Evolutionary conservation across 2,329 filamentous ascomycete species (phyloP).

Genomic region (Neophaeococcomyces mojaviensis): DNA sequence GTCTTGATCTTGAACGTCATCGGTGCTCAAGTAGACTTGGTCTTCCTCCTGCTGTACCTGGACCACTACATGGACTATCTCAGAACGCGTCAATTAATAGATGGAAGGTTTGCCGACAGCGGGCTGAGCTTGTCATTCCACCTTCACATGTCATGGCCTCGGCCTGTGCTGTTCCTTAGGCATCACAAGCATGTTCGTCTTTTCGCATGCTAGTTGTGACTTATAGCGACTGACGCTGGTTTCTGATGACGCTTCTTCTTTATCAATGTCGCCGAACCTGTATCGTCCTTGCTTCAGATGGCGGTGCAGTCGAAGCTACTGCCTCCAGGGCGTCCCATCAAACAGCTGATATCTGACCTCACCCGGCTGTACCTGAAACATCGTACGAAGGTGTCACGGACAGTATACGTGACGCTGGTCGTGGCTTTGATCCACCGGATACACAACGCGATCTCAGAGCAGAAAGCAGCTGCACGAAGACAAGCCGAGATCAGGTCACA

Average conservation of each 20-base stretch:
- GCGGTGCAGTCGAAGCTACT: constrained; percentile 67
- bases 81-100: too few relatives aligned
- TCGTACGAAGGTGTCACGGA: constrained; percentile 73
- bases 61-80: too few relatives aligned
- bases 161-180: too few relatives aligned
- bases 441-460: constrained; percentile 83
- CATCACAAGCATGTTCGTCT: not conserved
- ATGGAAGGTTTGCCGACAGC: too few relatives aligned
- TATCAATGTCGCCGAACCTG: not conserved
- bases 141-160: too few relatives aligned
- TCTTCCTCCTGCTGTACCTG: too few relatives aligned
- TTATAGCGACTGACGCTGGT: too few relatives aligned
- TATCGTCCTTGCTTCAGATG: constrained; percentile 43
- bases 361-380: constrained; percentile 68
- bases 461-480: constrained; percentile 72
- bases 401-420: constrained; percentile 74
- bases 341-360: constrained; percentile 58
- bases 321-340: constrained; percentile 57
- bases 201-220: not conserved
- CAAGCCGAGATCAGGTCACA: constrained; percentile 55
- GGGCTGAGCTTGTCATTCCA: too few relatives aligned
- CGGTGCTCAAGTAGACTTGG: too few relatives aligned
- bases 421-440: constrained; percentile 77
- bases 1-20: too few relatives aligned
- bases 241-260: not conserved